These are phyloP conservation scores for Elongisporangium prolatum DNA, from an alignment of 352 stramenopile genomes.

Conservation along the genomic window DNA sequence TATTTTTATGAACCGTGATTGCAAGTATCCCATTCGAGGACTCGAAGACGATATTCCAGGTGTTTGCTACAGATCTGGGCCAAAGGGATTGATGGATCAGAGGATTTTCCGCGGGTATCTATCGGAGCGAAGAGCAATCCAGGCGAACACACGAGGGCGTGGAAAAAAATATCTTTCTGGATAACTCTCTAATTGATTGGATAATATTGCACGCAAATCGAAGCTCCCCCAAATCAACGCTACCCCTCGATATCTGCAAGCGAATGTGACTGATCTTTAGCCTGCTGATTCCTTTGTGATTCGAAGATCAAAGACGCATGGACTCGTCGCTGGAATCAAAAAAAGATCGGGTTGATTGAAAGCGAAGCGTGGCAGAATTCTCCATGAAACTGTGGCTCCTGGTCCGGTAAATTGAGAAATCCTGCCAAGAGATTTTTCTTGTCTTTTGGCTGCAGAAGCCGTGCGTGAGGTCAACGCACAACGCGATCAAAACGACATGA, in stretches of 20 bases:
- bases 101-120: constrained; percentile 22
- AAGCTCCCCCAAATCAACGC: constrained; percentile 7
- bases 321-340: constrained; percentile 15
- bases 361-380: constrained; percentile 17
- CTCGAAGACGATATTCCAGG: constrained; percentile 12
- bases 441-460: constrained; percentile 10
- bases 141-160: constrained; percentile 5
- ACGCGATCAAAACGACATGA: constrained; percentile 14
- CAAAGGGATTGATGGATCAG: constrained; percentile 21
- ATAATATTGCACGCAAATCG: constrained; percentile 3
- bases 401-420: constrained; percentile 26
- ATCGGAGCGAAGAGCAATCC: too few relatives aligned
- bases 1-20: constrained; percentile 18
- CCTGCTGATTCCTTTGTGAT: constrained; percentile 28
- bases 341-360: constrained; percentile 26
- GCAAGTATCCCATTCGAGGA: constrained; percentile 16
- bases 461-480: constrained; percentile 16
- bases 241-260: constrained; percentile 9
- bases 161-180: constrained; percentile 16
- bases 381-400: constrained; percentile 12
- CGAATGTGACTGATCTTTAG: constrained; percentile 18
- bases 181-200: constrained; percentile 15
- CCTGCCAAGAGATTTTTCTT: constrained; percentile 23
- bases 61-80: constrained; percentile 16
- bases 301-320: constrained; percentile 22